Evolutionary conservation across 805 yeast genomes (phyloP).

Genomic region (Gaillardinia entomophila): DNA sequence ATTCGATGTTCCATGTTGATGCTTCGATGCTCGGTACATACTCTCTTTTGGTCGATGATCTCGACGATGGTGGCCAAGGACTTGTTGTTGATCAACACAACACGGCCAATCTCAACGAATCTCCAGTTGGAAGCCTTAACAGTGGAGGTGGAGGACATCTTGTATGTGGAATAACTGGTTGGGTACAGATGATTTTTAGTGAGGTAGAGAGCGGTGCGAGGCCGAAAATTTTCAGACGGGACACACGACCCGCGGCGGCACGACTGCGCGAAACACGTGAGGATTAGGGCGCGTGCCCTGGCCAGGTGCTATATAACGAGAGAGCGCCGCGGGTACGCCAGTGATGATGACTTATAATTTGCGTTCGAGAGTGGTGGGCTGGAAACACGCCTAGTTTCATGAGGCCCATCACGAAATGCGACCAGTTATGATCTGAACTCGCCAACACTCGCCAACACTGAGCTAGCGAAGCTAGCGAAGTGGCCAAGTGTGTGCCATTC

Average conservation of each 20-base stretch:
- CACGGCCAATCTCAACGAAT: slow-evolving; percentile 98
- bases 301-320: too few relatives aligned
- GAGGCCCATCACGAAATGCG: slow-evolving; percentile 32
- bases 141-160: slow-evolving; percentile 43
- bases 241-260: not conserved
- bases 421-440: slow-evolving; percentile 26
- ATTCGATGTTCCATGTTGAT: too few relatives aligned
- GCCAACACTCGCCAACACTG: slow-evolving; percentile 1
- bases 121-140: slow-evolving; percentile 99
- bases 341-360: slow-evolving; percentile 44
- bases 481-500: too few relatives aligned
- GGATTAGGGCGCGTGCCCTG: not conserved
- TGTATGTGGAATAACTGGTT: not conserved
- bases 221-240: not conserved
- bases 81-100: slow-evolving; percentile 80
- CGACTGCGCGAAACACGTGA: not conserved
- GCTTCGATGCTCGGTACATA: too few relatives aligned
- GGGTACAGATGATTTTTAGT: not conserved
- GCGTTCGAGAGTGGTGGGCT: slow-evolving; percentile 39
- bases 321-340: too few relatives aligned
- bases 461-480: not conserved
- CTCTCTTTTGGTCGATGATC: slow-evolving; percentile 99
- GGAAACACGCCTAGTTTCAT: slow-evolving; percentile 45
- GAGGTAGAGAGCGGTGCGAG: not conserved
- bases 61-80: slow-evolving; percentile 97